Base-by-base conservation (phyloP, 2,329 filamentous ascomycete genomes). In the Neonectria coccinea region DNA sequence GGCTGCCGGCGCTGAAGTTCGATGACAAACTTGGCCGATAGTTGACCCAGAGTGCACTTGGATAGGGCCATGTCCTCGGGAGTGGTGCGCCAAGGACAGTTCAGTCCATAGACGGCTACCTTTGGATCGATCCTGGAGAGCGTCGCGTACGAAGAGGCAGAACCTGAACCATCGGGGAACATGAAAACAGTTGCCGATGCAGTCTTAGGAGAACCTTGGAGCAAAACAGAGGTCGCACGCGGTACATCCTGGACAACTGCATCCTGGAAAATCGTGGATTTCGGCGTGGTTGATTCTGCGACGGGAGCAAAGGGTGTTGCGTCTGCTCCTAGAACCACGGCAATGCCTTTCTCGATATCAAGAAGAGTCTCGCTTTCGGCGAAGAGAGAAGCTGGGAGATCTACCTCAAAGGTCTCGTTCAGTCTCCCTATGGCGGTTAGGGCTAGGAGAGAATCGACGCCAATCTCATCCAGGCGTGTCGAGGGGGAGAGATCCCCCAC, bases 1-100 rank as follows among this genome's bases (percentile, higher is more conserved):
- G 90, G 88, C 77, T 93, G 91, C 55, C 90, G 89, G 5, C 88
- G 86, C 77, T 88, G 89, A 78, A 93, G 91, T 78, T 93, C 91
- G 5, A 84, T 80, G 42, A 78, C 71, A 44, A 70, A 89, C 69
- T 86, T 82, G 54, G 69, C 69, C 1, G 71, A 66, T 8, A 71
- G 55, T 14, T 73, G 67, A 10, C 31, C 20, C 16, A 73, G 51
- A 1, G 59, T 69, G 48, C 70, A 68, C 7, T 64, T 67, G 18
- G 64, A 69, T 39, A 81, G 75, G 31, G 86, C 83, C 65, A 88
- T 83, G 27, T 86, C 82, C 59, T 86, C 81, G 1, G 88, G 87
- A 1, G 80, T 82, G 75, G 88, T 89, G 83, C 89, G 87, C 80
- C 87, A 91, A 2, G 88, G 88, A 67, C 86, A 90, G 74, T 89